Base-by-base conservation (phyloP, 345 rosid genomes). In the Eucalyptus fibrosa region DNA sequence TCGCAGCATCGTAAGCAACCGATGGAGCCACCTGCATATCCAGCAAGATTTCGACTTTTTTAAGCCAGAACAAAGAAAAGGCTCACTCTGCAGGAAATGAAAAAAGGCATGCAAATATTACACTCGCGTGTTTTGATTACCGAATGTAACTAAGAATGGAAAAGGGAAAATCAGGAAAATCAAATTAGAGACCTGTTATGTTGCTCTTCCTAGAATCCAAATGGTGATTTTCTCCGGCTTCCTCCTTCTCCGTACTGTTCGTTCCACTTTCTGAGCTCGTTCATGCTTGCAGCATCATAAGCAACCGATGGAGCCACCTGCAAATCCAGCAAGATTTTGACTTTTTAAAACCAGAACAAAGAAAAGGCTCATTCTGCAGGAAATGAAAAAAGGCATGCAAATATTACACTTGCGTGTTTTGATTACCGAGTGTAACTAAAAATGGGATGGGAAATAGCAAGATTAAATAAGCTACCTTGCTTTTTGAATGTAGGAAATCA, bases 211-310 rank as follows among this genome's bases (percentile, higher is more conserved):
- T 77, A 93, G 91, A 98, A 98, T 45, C 99, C 99, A 59, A 98
- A 97, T 12, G 97, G 98, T 32, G 99, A 94, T 90, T 94, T 96
- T 82, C 93, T 93, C 93, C 99, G 93, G 93, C 94, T 96, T 62
- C 99, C 99, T 30, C 97, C 99, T 92, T 97, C 99, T 77, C 99
- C 99, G 32, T 98, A 98, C 72, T 97, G 99, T 88, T 98, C 99
- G 42, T 98, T 98, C 99, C 99, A 98, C 93, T 98, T 98, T 91
- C 99, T 93, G 88, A 98, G 91, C 92, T 97, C 99, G 85, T 97
- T 96, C 99, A 98, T 98, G 91, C 96, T 96, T 5, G 98, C 88
- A 7, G 99, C 98, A 86, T 97, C 99, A 15, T 92, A 96, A 4
- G 99, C 94, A 60, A 98, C 97, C 1, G 99, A 98, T 5, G 99